These are phyloP conservation scores for Theobroma cacao DNA, from an alignment of 345 rosid genomes.

Conservation along the genomic window DNA sequence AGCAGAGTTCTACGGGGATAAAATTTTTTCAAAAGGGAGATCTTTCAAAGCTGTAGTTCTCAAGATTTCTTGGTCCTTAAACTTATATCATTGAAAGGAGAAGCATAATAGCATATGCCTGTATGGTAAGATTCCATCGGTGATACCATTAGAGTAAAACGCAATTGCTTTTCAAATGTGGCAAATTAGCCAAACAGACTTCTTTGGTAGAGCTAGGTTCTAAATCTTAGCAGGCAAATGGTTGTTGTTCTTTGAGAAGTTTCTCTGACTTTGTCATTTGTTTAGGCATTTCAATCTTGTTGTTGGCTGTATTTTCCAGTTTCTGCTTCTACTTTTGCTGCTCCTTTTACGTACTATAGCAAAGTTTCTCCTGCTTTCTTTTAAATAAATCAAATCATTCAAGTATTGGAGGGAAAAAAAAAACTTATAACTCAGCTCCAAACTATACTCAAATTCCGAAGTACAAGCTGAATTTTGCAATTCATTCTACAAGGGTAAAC, in stretches of 20 bases:
- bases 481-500: neutral
- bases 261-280: neutral
- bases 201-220: neutral
- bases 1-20: neutral
- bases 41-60: neutral
- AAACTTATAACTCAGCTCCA: neutral
- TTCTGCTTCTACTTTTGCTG: neutral
- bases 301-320: neutral
- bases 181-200: neutral
- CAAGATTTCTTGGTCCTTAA: neutral
- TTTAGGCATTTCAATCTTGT: neutral
- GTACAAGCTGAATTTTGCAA: neutral
- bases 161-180: neutral
- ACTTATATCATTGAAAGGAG: neutral
- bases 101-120: neutral
- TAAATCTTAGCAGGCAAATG: neutral
- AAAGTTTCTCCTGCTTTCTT: neutral
- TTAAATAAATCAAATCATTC: neutral
- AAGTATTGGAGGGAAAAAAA: neutral
- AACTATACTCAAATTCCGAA: neutral
- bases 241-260: neutral
- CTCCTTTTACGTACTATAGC: neutral
- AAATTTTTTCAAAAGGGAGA: neutral
- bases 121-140: neutral
- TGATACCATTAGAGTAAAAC: neutral